Base-by-base conservation (phyloP, 116 monocot species). In the Iris pallida region DNA sequence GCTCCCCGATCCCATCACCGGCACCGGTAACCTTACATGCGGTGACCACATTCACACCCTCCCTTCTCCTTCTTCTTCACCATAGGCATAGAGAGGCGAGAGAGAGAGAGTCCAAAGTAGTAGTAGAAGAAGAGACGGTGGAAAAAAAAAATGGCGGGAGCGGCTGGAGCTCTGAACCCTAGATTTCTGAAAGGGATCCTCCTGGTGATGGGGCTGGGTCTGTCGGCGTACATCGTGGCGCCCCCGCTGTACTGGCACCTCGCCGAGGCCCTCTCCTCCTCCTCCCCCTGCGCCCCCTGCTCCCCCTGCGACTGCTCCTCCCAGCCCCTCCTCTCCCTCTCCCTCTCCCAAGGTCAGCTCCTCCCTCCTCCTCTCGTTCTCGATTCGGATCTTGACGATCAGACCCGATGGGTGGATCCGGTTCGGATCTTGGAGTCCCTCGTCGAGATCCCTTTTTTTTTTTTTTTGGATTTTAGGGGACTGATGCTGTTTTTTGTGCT, bases 201-300 rank as follows among this genome's bases (percentile, higher is more conserved):
- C 30, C 70, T 68, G 48, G 42, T 78, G 14, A 64, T 85, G 71
- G 85, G 71, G 16, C 59, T 85, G 46, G 74, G 81, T 46, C 18
- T 85, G 57, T 74, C 75, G 4, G 77, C 60, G 41, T 85, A 85
- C 78, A 85, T 85, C 51, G 78, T 85, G 40, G 85, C 70, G n/a
- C 81, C 81, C n/a, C 85, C 78, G 20, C 75, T 85, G 11, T 85
- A 81, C 67, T 85, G 85, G 85, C 85, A 81, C 81, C 12, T 78
- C 16, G 78, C 57, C 20, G 85, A 81, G 62, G 78, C 81, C 64
- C 72, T 85, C 58, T 75, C 59, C 1, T 57, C 77, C 20, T 77
- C 81, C 20, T 65, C 84, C 43, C 71, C 71, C 5, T 79, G 72
- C 58, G 56, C 70, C 18, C 61, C 76, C 20, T 47, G 60, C 53